phyloP scores from a whole-genome alignment of 169 alveolate genomes.

The Plasmodium fragile region DNA sequence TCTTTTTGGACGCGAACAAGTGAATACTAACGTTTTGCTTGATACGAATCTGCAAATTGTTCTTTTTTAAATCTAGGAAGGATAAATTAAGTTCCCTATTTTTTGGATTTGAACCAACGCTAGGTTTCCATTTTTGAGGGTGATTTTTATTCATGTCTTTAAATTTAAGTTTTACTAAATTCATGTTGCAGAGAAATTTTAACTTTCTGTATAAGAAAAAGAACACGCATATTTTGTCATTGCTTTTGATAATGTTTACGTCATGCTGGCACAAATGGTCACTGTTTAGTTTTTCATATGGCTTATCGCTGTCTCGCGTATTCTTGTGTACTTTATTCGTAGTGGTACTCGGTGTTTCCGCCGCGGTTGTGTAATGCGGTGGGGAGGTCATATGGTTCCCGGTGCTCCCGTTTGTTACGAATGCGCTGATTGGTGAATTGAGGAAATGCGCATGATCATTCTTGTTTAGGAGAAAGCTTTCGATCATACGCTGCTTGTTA shows the following conservation, averaged over 20 bases:
- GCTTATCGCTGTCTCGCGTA: background rate
- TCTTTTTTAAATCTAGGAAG: conserved; percentile 31
- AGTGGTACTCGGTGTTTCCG: background rate
- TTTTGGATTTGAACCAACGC: background rate
- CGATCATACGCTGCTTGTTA: conserved; percentile 21
- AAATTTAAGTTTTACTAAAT: conserved; percentile 21
- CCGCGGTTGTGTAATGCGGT: background rate
- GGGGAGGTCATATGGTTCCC: background rate
- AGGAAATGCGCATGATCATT: conserved; percentile 12
- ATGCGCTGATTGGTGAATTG: background rate
- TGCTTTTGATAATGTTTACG: conserved; percentile 39
- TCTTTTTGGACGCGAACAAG: conserved; percentile 42
- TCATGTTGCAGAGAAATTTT: conserved; percentile 64
- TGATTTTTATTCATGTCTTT: conserved; percentile 1
- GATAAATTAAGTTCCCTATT: conserved; percentile 19
- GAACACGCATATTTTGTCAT: conserved; percentile 46
- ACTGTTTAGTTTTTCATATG: background rate
- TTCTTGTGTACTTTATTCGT: background rate
- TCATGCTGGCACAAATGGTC: conserved; percentile 34
- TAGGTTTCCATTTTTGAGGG: background rate
- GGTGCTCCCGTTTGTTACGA: background rate
- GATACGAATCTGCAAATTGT: conserved; percentile 28
- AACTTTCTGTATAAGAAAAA: conserved; percentile 42
- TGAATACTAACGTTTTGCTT: conserved; percentile 8
- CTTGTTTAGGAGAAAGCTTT: conserved; percentile 18